Percentiles rank a stretch among this genome's conserved stretches.
These are phyloP conservation scores for Linum trigynum DNA, from an alignment of 345 rosid genomes.

Conservation along the genomic window DNA sequence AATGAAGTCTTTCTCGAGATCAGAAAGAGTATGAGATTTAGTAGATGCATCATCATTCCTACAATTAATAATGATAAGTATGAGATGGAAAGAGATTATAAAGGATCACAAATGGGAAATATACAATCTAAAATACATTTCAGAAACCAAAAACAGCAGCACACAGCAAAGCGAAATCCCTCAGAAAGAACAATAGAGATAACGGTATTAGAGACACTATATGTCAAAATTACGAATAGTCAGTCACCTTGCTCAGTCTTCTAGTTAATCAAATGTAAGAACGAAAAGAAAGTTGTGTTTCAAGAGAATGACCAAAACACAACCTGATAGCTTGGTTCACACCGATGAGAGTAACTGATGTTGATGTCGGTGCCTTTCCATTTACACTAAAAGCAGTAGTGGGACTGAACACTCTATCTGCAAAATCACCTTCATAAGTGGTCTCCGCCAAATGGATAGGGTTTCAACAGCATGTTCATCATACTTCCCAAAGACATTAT, in stretches of 20 bases:
- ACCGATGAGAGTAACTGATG: conserved; percentile 26
- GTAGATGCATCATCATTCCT: conserved; percentile 26
- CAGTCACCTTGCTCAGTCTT: conserved; percentile 4
- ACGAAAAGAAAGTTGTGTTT: not conserved
- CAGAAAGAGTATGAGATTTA: conserved; percentile 21
- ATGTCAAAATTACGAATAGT: not conserved
- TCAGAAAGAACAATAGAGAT: not conserved
- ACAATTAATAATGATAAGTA: conserved; percentile 14
- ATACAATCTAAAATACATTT: not conserved
- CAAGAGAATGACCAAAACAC: conserved; percentile 14
- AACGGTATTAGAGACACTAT: not conserved
- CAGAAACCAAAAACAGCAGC: not conserved
- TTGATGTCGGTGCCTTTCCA: conserved; percentile 25
- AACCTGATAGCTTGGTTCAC: conserved; percentile 35
- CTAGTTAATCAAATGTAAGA: not conserved
- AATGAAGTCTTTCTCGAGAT: conserved; percentile 31
- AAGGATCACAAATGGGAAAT: not conserved
- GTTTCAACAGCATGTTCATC: conserved; percentile 24
- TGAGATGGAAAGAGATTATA: not conserved
- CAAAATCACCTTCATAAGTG: conserved; percentile 19
- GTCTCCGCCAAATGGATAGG: conserved; percentile 19
- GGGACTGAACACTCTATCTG: conserved; percentile 17
- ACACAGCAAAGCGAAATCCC: not conserved
- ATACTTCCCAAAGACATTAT: conserved; percentile 22
- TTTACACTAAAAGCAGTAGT: conserved; percentile 23